Base-by-base conservation (phyloP, 805 yeast species). In the Tetrapisispora namnaoensis region DNA sequence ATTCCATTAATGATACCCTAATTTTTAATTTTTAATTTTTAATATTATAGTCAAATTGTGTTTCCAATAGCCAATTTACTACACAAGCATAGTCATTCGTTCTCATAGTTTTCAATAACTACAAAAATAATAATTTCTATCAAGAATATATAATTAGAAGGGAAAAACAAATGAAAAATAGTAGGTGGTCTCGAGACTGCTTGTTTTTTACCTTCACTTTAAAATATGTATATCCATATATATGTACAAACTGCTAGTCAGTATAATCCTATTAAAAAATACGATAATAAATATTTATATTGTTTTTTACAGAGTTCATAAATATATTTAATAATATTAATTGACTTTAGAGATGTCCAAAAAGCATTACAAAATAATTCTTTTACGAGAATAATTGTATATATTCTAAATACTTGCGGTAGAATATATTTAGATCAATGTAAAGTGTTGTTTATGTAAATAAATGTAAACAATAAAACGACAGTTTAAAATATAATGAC, bases 1-100 rank as follows among this genome's bases (percentile, higher is more conserved):
- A 11, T 32, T 14, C 41, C 18, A 22, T 42, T 30, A 30, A 42
- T 32, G 44, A 42, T 42, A 42, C 44, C 44, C 44, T 42, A 42
- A 42, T 42, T 16, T 32, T 20, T 42, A 42, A 42, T 42, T 28
- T 27, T 36, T n/a, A 17, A 24, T 41, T 20, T 38, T 38, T 38
- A n/a, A 18, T 20, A 8, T 38, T 38, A 21, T n/a, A 20, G 24
- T 36, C 4, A 17, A 9, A 17, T 18, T 18, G 21, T 8, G 8
- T 24, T 4, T 38, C 21, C n/a, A 38, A 38, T 38, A 11, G 8
- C n/a, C 28, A 38, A 38, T 38, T 16, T 21, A 8, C 10, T 6
- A 18, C 9, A 18, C 41, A 38, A n/a, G 28, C 38, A 36, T 36
- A 14, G 38, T 36, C 38, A 36, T 36, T 36, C 38, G 20, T 36